phyloP scores from a whole-genome alignment of 2,329 filamentous ascomycete genomes.

The Aspergillus intermedius region DNA sequence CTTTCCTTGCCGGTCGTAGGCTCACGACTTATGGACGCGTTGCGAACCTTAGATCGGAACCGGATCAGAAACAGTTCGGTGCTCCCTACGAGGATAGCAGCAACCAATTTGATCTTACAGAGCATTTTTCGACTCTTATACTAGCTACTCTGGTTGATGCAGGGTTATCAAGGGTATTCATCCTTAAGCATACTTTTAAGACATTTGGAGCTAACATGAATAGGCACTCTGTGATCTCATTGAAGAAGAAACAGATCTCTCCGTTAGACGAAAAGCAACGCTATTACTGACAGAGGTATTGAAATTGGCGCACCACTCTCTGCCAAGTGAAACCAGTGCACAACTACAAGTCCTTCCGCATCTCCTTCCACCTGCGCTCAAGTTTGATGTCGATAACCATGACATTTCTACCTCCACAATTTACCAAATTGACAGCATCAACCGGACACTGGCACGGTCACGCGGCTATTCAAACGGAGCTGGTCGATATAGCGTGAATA shows the following conservation, averaged over 20 bases:
- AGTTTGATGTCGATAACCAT: conserved; percentile 63
- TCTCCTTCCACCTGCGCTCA: conserved; percentile 68
- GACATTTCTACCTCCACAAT: conserved; percentile 83
- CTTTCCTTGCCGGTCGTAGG: conserved; percentile 84
- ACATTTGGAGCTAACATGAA: conserved; percentile 12
- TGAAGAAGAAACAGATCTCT: conserved; percentile 43
- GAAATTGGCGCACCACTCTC: conserved; percentile 76
- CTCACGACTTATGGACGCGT: conserved; percentile 96
- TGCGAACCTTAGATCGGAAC: conserved; percentile 66
- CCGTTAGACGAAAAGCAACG: conserved; percentile 78
- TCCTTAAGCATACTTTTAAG: background rate
- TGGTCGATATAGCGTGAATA: conserved; percentile 37
- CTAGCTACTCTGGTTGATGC: conserved; percentile 78
- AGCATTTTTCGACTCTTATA: conserved; percentile 87
- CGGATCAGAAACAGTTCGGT: conserved; percentile 46
- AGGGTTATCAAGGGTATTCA: conserved; percentile 55
- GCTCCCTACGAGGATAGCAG: conserved; percentile 63
- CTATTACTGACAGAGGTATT: conserved; percentile 85
- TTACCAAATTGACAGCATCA: conserved; percentile 97
- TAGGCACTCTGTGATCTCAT: conserved; percentile 45
- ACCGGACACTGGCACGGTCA: conserved; percentile 80
- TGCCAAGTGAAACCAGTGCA: conserved; percentile 76
- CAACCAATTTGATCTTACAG: conserved; percentile 63
- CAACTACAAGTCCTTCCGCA: conserved; percentile 83
- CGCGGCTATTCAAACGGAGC: conserved; percentile 41